Conservation (phyloP, 1,139 yeast species). For the Wickerhamomyces sp. region DNA sequence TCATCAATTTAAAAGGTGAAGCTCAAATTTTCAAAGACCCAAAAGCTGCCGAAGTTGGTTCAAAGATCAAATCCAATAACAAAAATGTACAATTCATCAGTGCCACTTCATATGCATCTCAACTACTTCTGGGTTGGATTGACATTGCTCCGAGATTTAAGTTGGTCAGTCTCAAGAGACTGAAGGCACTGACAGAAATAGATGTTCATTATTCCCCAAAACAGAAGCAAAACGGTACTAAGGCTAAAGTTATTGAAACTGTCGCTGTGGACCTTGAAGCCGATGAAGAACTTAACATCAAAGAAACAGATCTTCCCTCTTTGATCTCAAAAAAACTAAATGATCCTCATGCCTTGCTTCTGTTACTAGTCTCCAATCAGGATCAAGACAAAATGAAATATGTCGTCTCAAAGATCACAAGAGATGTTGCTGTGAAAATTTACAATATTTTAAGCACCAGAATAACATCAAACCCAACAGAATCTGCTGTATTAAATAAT, state of each 20-base stretch:
- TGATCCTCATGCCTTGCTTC: slow-evolving; percentile 26
- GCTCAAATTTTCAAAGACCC: slow-evolving; percentile 28
- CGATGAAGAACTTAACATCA: slow-evolving; percentile 10
- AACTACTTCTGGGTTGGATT: slow-evolving; percentile 15
- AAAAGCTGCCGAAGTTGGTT: slow-evolving; percentile 14
- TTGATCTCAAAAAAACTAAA: slow-evolving; percentile 9
- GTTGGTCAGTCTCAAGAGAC: slow-evolving; percentile 15
- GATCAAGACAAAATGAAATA: slow-evolving; percentile 60
- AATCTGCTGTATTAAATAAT: slow-evolving; percentile 64
- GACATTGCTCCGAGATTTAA: slow-evolving; percentile 21
- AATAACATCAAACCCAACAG: slow-evolving; percentile 53
- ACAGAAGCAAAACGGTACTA: neutral
- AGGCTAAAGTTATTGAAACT: slow-evolving; percentile 7
- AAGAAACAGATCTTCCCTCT: slow-evolving; percentile 13
- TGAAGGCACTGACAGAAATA: slow-evolving; percentile 8
- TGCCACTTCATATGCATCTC: neutral
- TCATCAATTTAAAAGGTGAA: slow-evolving; percentile 30
- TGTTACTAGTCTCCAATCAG: slow-evolving; percentile 59
- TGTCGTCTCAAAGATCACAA: slow-evolving; percentile 54
- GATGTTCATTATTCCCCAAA: slow-evolving; percentile 10
- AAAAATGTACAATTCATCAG: slow-evolving; percentile 9
- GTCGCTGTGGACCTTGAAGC: slow-evolving; percentile 5
- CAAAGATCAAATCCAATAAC: slow-evolving; percentile 16
- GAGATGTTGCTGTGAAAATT: slow-evolving; percentile 57
- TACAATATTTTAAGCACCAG: slow-evolving; percentile 65